Evolutionary conservation across 352 stramenopile species (phyloP).

Genomic region (Sclerospora graminicola): DNA sequence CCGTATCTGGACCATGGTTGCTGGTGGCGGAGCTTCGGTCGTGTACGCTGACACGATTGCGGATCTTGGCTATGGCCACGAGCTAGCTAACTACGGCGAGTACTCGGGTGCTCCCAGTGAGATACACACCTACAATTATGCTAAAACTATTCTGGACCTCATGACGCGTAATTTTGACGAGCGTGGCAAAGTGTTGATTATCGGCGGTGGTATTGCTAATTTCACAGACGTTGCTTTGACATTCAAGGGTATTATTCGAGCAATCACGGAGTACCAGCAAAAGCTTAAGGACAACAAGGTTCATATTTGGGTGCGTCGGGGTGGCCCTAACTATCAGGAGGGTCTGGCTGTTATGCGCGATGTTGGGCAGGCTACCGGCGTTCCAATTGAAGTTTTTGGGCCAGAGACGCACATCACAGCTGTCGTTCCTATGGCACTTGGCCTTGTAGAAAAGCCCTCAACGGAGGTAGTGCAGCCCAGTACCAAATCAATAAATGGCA

Average conservation of each 20-base stretch:
- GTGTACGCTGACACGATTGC: conserved; percentile 97
- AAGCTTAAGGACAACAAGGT: conserved; percentile 87
- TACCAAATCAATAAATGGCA: conserved; percentile 12
- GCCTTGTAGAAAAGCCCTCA: conserved; percentile 63
- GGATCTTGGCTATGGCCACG: conserved; percentile 88
- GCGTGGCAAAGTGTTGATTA: conserved; percentile 93
- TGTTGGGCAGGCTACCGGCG: conserved; percentile 76
- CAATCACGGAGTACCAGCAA: conserved; percentile 88
- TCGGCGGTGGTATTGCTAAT: conserved; percentile 96
- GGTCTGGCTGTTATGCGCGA: conserved; percentile 90
- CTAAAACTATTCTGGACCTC: conserved; percentile 92
- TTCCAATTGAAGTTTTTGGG: conserved; percentile 93
- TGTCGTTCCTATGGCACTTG: conserved; percentile 90
- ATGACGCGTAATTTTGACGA: conserved; percentile 91
- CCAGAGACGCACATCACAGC: conserved; percentile 94
- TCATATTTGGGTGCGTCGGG: conserved; percentile 92
- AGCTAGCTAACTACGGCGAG: conserved; percentile 96
- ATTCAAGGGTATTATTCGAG: conserved; percentile 95
- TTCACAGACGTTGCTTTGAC: conserved; percentile 97
- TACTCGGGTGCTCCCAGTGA: conserved; percentile 95
- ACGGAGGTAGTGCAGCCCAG: conserved; percentile 6
- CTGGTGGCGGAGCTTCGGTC: conserved; percentile 91
- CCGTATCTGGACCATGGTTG: conserved; percentile 96
- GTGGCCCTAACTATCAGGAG: conserved; percentile 95
- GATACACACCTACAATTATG: conserved; percentile 96